A percentile compares a stretch with the other conserved stretches of the same genome.
Conservation (phyloP, 257 asterid genomes). For the Solanum piurae region DNA sequence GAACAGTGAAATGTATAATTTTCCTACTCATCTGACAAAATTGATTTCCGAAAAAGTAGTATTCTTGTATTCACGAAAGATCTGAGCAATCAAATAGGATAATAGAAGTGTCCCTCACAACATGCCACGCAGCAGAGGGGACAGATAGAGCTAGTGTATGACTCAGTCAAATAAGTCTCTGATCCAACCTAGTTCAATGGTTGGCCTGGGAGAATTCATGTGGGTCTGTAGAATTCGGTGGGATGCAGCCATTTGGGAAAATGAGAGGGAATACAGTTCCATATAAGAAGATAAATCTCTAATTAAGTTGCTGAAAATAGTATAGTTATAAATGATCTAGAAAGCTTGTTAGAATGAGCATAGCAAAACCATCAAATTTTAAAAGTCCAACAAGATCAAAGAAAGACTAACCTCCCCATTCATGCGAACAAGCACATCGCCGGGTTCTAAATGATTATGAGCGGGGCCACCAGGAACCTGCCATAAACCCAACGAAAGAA, state of each 20-base stretch:
- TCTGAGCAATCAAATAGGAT: neutral
- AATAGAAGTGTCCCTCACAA: neutral
- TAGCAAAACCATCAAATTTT: neutral
- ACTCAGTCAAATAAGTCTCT: neutral
- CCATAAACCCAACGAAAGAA: slow-evolving; percentile 7
- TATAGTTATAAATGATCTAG: neutral
- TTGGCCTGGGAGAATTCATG: neutral
- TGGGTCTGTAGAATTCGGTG: neutral
- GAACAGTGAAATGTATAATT: neutral
- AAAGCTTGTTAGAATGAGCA: neutral
- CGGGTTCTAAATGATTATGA: slow-evolving; percentile 87
- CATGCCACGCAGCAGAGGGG: neutral
- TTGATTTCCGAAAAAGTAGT: neutral
- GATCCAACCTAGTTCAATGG: neutral
- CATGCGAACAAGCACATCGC: slow-evolving; percentile 87
- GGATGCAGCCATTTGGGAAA: neutral
- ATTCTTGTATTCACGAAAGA: neutral
- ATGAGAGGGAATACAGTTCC: neutral
- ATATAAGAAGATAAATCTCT: neutral
- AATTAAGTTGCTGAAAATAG: neutral
- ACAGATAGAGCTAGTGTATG: neutral
- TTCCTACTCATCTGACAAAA: neutral
- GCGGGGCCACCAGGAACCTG: slow-evolving; percentile 99
- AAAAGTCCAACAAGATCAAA: neutral
- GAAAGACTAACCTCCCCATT: slow-evolving; percentile 71